Conservation (phyloP, 345 rosid species). For the Kernera saxatilis region DNA sequence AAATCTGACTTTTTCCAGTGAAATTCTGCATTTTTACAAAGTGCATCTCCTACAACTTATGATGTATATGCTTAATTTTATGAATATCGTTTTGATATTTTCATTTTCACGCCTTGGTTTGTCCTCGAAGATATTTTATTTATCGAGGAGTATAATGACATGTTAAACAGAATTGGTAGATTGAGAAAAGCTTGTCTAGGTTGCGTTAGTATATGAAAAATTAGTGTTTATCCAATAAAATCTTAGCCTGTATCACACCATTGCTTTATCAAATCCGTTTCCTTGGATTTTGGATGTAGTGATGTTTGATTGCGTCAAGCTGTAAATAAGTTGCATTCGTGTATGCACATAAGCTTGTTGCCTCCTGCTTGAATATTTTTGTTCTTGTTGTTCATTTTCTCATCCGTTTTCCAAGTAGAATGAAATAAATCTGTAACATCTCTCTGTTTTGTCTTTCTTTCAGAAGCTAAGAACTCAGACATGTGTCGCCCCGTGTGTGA, state of each 20-base stretch:
- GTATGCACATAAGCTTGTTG: neutral
- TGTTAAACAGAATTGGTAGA: neutral
- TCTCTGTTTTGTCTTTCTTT: neutral
- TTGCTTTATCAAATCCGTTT: neutral
- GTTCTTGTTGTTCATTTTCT: neutral
- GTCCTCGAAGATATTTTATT: neutral
- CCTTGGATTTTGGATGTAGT: neutral
- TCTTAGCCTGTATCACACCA: neutral
- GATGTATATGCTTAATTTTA: neutral
- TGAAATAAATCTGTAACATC: neutral
- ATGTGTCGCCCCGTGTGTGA: constrained; percentile 62
- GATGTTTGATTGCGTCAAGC: neutral
- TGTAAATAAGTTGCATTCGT: neutral
- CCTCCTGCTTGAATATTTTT: neutral
- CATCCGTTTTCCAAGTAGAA: neutral
- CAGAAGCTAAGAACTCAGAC: constrained; percentile 47
- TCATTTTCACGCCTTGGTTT: neutral
- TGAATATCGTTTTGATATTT: neutral
- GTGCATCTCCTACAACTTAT: neutral
- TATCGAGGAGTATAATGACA: neutral
- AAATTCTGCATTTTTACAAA: neutral
- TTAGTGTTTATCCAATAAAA: neutral
- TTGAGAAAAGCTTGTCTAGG: too few species aligned
- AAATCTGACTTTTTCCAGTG: neutral
- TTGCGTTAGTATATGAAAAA: neutral